Conservation (phyloP, 2,329 filamentous ascomycete species). For the Samsoniella hepiali region DNA sequence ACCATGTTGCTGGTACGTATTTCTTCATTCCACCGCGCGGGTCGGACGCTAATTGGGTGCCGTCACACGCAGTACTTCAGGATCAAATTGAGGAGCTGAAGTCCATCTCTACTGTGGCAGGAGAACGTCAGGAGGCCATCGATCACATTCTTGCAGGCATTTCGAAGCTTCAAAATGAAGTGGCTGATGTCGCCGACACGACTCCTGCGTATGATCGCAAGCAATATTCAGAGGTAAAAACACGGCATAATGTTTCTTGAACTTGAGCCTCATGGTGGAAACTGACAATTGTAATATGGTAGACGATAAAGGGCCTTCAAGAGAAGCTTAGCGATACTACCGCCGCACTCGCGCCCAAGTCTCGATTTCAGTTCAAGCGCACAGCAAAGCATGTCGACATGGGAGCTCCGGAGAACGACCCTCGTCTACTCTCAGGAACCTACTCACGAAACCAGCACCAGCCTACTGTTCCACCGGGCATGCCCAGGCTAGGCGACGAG, state of each 20-base stretch:
- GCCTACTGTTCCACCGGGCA: constrained; percentile 8
- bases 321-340: constrained; percentile 73
- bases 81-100: constrained; percentile 69
- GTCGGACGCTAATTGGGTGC: background rate
- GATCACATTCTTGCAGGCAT: constrained; percentile 80
- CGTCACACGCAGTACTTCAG: constrained; percentile 60
- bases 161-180: constrained; percentile 74
- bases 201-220: constrained; percentile 88
- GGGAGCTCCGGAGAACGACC: constrained; percentile 42
- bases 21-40: no score
- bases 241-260: background rate
- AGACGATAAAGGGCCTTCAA: constrained; percentile 77
- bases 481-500: constrained; percentile 14
- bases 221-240: constrained; percentile 70
- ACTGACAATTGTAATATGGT: constrained; percentile 7
- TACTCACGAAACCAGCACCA: constrained; percentile 28
- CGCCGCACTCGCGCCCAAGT: constrained; percentile 65
- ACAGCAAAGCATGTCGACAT: constrained; percentile 39
- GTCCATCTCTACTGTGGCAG: constrained; percentile 57
- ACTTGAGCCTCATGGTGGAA: background rate
- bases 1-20: constrained; percentile 65
- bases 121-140: constrained; percentile 75
- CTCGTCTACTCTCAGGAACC: constrained; percentile 39
- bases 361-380: constrained; percentile 77
- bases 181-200: constrained; percentile 77